A percentile compares a stretch with the other conserved stretches of the same genome.
Evolutionary conservation across 345 rosid genomes (phyloP).

Genomic region (Brassica cretica): DNA sequence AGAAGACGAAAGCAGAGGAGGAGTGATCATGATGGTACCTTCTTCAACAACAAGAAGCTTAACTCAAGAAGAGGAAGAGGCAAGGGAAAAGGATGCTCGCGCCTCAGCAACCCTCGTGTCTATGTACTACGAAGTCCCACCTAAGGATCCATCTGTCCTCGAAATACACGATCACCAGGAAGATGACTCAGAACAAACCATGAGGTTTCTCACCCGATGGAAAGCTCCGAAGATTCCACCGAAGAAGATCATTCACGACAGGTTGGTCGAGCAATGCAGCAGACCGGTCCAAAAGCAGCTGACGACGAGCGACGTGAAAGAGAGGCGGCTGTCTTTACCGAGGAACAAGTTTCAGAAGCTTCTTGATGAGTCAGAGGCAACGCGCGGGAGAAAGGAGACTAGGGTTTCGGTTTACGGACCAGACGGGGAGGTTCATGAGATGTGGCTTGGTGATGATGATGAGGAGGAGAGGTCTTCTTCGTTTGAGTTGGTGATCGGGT

Average conservation of each 20-base stretch:
- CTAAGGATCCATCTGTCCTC: not conserved
- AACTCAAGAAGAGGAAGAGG: not conserved
- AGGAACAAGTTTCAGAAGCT: not conserved
- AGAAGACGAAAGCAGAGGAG: not conserved
- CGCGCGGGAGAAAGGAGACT: not conserved
- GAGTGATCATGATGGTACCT: not conserved
- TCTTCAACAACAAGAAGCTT: not conserved
- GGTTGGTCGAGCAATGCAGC: not conserved
- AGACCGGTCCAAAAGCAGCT: slow-evolving; percentile 17
- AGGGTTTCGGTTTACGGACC: slow-evolving; percentile 20
- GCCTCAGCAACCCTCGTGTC: not conserved
- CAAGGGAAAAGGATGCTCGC: not conserved
- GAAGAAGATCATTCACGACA: not conserved
- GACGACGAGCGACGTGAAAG: slow-evolving; percentile 13
- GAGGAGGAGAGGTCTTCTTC: not conserved
- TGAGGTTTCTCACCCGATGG: not conserved
- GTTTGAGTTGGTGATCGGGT: not conserved
- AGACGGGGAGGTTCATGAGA: slow-evolving; percentile 2
- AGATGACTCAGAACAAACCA: slow-evolving; percentile 8
- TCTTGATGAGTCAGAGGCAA: not conserved
- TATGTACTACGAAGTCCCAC: not conserved
- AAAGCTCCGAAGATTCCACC: not conserved
- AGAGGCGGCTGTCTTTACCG: not conserved
- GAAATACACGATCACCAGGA: not conserved
- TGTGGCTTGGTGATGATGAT: slow-evolving; percentile 1